Percentiles rank a stretch among this genome's conserved stretches.
Evolutionary conservation across 1,284 basidiomycete species (phyloP).

Genomic region (Paramarasmius palmivorus): DNA sequence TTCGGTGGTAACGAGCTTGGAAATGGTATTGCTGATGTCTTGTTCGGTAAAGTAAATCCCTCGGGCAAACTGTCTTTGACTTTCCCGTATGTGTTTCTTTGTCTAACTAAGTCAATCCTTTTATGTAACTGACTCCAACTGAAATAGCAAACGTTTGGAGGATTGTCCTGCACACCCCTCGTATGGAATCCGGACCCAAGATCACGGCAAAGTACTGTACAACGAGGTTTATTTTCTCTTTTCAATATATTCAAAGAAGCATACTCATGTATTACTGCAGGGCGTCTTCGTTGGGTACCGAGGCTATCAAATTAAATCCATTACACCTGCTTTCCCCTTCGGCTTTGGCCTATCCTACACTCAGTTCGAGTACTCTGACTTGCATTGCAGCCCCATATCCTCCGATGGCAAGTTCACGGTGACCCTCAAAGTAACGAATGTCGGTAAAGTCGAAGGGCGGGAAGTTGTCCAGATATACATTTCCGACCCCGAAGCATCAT

Average conservation of each 20-base stretch:
- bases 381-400: constrained; percentile 30
- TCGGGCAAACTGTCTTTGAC: constrained; percentile 49
- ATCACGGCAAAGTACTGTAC: constrained; percentile 39
- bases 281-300: constrained; percentile 45
- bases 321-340: constrained; percentile 49
- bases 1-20: constrained; percentile 61
- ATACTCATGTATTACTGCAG: constrained; percentile 17
- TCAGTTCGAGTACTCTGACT: constrained; percentile 41
- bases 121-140: background rate
- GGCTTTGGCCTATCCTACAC: constrained; percentile 55
- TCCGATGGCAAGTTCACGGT: constrained; percentile 35
- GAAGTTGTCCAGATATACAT: constrained; percentile 49
- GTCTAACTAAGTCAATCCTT: background rate
- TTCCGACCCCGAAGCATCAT: constrained; percentile 33
- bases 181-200: constrained; percentile 40
- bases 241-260: background rate
- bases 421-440: constrained; percentile 42
- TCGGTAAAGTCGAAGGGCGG: constrained; percentile 36
- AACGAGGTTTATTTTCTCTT: constrained; percentile 32
- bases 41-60: constrained; percentile 57
- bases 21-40: constrained; percentile 49
- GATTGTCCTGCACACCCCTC: constrained; percentile 42
- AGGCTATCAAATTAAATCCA: constrained; percentile 36
- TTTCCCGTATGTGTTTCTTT: constrained; percentile 38
- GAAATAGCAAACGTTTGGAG: constrained; percentile 37